phyloP scores from a whole-genome alignment of 305 asterid species.

The Euphrasia arctica region DNA sequence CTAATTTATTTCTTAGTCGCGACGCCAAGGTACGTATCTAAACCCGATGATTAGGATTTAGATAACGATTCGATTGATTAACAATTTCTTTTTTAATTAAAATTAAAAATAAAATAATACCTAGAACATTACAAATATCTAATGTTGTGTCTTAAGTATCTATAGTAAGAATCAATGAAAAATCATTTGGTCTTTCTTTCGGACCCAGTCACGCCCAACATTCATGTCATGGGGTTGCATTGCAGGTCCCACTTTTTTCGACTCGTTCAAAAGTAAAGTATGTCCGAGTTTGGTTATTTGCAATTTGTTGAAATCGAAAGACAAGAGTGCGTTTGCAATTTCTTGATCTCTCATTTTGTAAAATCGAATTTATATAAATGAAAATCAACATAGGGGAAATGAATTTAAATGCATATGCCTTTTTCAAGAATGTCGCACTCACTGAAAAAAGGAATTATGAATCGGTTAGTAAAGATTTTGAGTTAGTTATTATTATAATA shows the following conservation, averaged over 20 bases:
- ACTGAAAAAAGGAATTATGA: too few species aligned
- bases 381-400: background rate
- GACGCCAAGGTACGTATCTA: conserved; percentile 29
- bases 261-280: too few species aligned
- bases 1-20: conserved; percentile 35
- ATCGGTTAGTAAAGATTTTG: too few species aligned
- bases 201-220: conserved; percentile 36
- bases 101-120: background rate
- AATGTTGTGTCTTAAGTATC: conserved; percentile 14
- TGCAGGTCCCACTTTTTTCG: conserved; percentile 14
- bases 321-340: too few species aligned
- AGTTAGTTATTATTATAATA: too few species aligned
- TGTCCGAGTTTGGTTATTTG: too few species aligned
- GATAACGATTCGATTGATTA: conserved; percentile 31
- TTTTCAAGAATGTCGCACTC: too few species aligned
- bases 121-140: conserved; percentile 25
- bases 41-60: conserved; percentile 27
- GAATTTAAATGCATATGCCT: too few species aligned
- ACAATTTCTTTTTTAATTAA: conserved; percentile 1
- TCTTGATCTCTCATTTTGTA: too few species aligned
- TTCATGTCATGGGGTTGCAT: conserved; percentile 21
- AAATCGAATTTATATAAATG: too few species aligned
- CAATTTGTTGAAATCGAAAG: too few species aligned
- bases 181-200: conserved; percentile 21
- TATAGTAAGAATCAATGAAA: background rate